Evolutionary conservation across 1,284 basidiomycete genomes (phyloP).

Genomic region (Coniophora puteana): DNA sequence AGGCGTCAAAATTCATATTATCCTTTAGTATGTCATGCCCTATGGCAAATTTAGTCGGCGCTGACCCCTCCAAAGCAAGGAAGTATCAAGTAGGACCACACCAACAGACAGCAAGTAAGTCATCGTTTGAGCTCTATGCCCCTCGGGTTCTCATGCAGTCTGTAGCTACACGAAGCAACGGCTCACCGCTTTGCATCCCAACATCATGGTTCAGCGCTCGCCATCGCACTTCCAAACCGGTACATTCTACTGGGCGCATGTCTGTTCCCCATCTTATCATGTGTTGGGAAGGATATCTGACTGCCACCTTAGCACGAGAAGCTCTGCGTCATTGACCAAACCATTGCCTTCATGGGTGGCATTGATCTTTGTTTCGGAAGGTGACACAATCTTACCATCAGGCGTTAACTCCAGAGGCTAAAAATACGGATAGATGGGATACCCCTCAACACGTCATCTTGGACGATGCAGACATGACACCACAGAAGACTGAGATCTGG

Average conservation of each 20-base stretch:
- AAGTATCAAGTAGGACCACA: constrained; percentile 97
- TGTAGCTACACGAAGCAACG: constrained; percentile 85
- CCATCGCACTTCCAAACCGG: constrained; percentile 98
- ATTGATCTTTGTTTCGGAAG: constrained; percentile 90
- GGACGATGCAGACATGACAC: constrained; percentile 71
- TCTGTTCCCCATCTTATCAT: constrained; percentile 26
- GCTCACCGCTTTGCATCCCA: constrained; percentile 84
- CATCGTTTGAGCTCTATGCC: background rate
- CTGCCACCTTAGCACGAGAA: constrained; percentile 83
- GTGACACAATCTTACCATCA: constrained; percentile 32
- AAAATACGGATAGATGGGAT: constrained; percentile 73
- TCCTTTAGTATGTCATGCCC: constrained; percentile 71
- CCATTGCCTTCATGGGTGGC: constrained; percentile 98
- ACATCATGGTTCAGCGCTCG: constrained; percentile 95
- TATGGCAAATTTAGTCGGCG: constrained; percentile 1
- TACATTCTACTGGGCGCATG: constrained; percentile 98
- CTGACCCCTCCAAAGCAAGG: constrained; percentile 56
- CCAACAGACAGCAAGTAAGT: constrained; percentile 85
- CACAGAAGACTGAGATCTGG: constrained; percentile 78
- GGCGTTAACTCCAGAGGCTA: constrained; percentile 2
- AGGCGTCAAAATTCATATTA: constrained; percentile 96
- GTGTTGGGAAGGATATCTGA: constrained; percentile 1
- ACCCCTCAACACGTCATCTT: constrained; percentile 90
- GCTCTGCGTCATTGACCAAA: constrained; percentile 95
- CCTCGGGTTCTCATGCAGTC: constrained; percentile 9